Conservation (phyloP, 2,329 filamentous ascomycete species). For the Ophiostoma sp. region DNA sequence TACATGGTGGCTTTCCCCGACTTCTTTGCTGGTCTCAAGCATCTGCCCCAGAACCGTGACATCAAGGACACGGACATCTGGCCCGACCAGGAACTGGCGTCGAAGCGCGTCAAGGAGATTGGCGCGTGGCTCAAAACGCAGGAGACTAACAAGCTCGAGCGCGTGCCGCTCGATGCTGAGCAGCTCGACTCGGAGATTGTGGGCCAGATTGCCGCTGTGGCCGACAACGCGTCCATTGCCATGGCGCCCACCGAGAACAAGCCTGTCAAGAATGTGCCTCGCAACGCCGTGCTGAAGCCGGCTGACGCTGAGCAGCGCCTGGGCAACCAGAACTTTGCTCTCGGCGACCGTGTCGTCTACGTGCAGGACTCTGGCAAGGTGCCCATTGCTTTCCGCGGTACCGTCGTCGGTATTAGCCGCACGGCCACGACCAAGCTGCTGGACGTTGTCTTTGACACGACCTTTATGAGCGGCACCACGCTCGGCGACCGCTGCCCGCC, state of each 20-base stretch:
- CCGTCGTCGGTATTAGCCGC: constrained; percentile 90
- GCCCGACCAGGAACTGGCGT: constrained; percentile 67
- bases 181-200: constrained; percentile 93
- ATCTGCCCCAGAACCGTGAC: constrained; percentile 81
- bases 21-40: constrained; percentile 86
- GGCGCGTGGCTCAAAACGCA: constrained; percentile 88
- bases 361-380: constrained; percentile 92
- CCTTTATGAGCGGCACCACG: constrained; percentile 96
- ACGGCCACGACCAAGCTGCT: constrained; percentile 80
- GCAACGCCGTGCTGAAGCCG: constrained; percentile 87
- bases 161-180: constrained; percentile 93
- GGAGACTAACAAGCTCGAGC: constrained; percentile 88
- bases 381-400: constrained; percentile 86
- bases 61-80: constrained; percentile 86
- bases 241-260: constrained; percentile 59
- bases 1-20: constrained; percentile 96
- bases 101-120: constrained; percentile 86
- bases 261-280: constrained; percentile 77
- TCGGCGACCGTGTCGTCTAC: constrained; percentile 92
- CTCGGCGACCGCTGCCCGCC: constrained; percentile 86
- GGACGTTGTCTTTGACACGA: constrained; percentile 89
- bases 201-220: constrained; percentile 72
- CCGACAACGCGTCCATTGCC: constrained; percentile 58
- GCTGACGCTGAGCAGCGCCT: constrained; percentile 92
- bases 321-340: constrained; percentile 75